Percentiles rank a stretch among this genome's conserved stretches.
These are phyloP conservation scores for Cnidoscolus chayamansa DNA, from an alignment of 441 rosid species.

Conservation along the genomic window DNA sequence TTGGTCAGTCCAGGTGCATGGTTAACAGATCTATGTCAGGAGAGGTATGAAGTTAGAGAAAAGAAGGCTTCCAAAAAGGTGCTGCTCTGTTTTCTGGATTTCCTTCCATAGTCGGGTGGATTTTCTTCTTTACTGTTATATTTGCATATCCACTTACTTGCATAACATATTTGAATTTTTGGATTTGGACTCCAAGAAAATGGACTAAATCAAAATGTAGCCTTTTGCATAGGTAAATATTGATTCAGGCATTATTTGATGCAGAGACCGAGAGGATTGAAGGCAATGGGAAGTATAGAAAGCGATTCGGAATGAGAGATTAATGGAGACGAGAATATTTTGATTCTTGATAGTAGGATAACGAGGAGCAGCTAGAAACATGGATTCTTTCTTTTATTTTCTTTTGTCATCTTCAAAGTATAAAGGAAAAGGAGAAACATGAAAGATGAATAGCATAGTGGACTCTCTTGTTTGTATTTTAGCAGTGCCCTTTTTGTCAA, in stretches of 20 bases:
- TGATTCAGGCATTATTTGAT: constrained; percentile 15
- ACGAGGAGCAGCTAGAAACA: neutral
- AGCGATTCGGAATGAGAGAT: constrained; percentile 60
- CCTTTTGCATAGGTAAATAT: neutral
- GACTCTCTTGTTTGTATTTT: neutral
- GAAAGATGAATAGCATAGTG: neutral
- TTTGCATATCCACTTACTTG: neutral
- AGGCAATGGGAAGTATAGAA: constrained; percentile 88
- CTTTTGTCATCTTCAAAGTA: no score
- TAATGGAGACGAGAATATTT: constrained; percentile 6
- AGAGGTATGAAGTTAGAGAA: constrained; percentile 88
- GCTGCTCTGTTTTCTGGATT: neutral
- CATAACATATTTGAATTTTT: no score
- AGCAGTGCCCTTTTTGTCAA: neutral
- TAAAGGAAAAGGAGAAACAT: no score
- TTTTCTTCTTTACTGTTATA: neutral
- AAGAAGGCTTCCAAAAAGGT: constrained; percentile 92
- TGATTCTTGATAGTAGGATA: constrained; percentile 23
- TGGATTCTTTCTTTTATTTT: neutral
- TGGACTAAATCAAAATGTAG: constrained; percentile 3
- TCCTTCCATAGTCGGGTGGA: neutral
- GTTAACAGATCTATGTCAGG: constrained; percentile 76
- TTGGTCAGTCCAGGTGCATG: constrained; percentile 89
- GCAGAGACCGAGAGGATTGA: constrained; percentile 90
- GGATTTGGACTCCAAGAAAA: neutral